Evolutionary conservation across 1,284 basidiomycete species (phyloP), one percentile per base, ranked within the genome.

Genomic region (Entoloma clypeatum): DNA sequence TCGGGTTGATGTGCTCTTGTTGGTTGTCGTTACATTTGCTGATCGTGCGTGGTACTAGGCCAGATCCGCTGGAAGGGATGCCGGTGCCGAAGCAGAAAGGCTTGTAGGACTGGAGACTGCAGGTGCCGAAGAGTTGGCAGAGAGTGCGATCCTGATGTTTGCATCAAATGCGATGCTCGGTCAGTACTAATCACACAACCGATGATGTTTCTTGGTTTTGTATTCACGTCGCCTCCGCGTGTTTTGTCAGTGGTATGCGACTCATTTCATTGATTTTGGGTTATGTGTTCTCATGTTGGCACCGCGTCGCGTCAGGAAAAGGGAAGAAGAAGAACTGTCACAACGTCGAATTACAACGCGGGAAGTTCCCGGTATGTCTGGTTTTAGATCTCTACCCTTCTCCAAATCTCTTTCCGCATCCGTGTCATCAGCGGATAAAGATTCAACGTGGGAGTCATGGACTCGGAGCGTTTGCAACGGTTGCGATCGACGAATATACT

Each of bases 131-230:
- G 36, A 0, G 52, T 60, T 2, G 51, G 55, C 3, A 58, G 74
- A 13, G 75, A 78, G 47, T 79, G 77, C 48, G 74, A 76, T 43
- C 72, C 74, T 1, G 69, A 71, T 22, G 18, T 72, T 1, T 77
- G 75, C 43, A 17, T 40, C 1, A 51, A 51, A 8, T 75, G 72
- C 48, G 50, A 59, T 45, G 57, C 55, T 30, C 48, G 53, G 67
- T 63, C 37, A 36, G 59, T 37, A n/a, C 3, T 19, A 10, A 11
- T 37, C 13, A 34, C 6, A 3, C 9, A 13, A 18, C 11, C 11
- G 18, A 38, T 28, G 9, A 16, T 21, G 18, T 27, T 19, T 7
- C 22, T 4, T 5, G 18, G n/a, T 11, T 36, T 6, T 6, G 22
- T 24, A 24, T 25, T 42, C 18, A 16, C 26, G 7, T 28, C 17